phyloP scores from a whole-genome alignment of 2,329 filamentous ascomycete species.

The Talaromyces amestolkiae region DNA sequence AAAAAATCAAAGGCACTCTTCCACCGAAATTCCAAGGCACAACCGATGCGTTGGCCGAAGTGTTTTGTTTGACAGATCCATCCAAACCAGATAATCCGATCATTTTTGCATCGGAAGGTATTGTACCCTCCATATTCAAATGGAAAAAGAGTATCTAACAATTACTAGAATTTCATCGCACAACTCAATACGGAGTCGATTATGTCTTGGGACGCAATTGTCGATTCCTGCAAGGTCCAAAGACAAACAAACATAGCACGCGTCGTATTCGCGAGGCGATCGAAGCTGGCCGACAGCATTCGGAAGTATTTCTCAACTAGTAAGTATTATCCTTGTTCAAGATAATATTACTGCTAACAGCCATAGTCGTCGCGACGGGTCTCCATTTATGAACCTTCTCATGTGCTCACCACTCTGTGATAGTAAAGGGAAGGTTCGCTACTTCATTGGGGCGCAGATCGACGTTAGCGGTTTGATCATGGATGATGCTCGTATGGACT shows the following conservation, averaged over 20 bases:
- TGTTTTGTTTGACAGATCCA: conserved; percentile 74
- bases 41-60: conserved; percentile 73
- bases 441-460: conserved; percentile 70
- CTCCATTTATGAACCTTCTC: conserved; percentile 72
- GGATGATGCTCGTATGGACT: conserved; percentile 64
- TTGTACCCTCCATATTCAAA: no score
- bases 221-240: conserved; percentile 73
- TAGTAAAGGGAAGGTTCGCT: conserved; percentile 63
- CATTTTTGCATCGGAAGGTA: conserved; percentile 70
- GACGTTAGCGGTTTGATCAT: conserved; percentile 68
- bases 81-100: conserved; percentile 72
- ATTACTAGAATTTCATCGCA: conserved; percentile 57
- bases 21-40: conserved; percentile 63
- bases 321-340: conserved; percentile 34
- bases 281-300: conserved; percentile 64
- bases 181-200: conserved; percentile 70
- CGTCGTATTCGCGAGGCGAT: conserved; percentile 62
- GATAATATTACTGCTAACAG: conserved; percentile 5
- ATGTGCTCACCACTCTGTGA: conserved; percentile 72
- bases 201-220: conserved; percentile 75
- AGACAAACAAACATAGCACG: conserved; percentile 63
- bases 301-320: conserved; percentile 75
- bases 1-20: conserved; percentile 65
- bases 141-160: no score
- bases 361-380: conserved; percentile 65